Percentiles rank a stretch among this genome's conserved stretches.
phyloP scores from a whole-genome alignment of 306 rosid species.

The Dryas octopetala region DNA sequence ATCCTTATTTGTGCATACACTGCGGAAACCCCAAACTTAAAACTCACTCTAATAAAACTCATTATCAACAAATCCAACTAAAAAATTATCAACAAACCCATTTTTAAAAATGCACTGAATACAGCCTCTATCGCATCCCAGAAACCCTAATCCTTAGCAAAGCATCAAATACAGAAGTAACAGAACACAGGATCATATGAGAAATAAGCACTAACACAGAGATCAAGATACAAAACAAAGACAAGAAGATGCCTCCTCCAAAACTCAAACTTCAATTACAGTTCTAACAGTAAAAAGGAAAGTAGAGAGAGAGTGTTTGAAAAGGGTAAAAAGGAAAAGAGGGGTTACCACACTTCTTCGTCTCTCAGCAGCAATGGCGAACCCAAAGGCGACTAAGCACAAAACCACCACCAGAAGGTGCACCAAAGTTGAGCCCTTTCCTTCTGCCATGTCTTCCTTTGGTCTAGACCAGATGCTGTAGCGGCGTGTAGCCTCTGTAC shows the following conservation, averaged over 20 bases:
- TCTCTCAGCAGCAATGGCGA: constrained; percentile 96
- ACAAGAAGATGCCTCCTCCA: background rate
- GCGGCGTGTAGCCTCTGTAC: background rate
- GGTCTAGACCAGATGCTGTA: background rate
- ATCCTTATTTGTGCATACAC: background rate
- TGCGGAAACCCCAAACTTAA: background rate
- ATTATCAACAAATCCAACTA: background rate
- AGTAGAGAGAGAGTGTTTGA: background rate
- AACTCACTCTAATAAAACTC: background rate
- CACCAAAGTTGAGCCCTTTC: constrained; percentile 82
- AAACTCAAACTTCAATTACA: background rate
- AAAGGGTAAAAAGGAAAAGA: background rate
- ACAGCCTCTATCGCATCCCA: background rate
- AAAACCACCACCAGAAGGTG: constrained; percentile 65
- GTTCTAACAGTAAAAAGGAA: background rate
- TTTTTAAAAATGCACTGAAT: background rate
- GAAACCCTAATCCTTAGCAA: background rate
- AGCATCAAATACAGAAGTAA: background rate
- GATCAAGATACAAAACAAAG: background rate
- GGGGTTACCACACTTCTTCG: constrained; percentile 71
- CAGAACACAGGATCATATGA: background rate
- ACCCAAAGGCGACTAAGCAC: constrained; percentile 88
- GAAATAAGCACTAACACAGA: background rate
- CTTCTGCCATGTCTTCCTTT: constrained; percentile 59
- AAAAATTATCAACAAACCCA: background rate